Base-by-base conservation (phyloP, 1,284 basidiomycete species). In the Leccinum variabile region DNA sequence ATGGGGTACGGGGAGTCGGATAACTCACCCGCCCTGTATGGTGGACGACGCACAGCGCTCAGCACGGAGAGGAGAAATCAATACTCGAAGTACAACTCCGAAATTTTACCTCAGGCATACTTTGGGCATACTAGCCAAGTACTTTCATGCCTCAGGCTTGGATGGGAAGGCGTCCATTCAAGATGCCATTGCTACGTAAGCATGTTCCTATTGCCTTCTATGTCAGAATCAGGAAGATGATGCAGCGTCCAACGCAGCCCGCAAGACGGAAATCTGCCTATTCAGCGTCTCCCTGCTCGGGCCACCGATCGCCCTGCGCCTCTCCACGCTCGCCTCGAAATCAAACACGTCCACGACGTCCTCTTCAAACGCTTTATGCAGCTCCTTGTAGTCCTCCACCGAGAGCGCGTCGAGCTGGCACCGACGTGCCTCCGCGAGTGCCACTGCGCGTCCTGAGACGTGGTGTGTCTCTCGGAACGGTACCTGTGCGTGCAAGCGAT, bases 391-490 rank as follows among this genome's bases (percentile, higher is more conserved):
- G 73, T 99, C 94, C 32, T 86, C 78, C 56, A 96, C 80, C 1
- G 88, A 85, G 61, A 99, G 82, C 54, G 92, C 87, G 63, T 93
- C 89, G 52, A 99, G 82, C 70, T 92, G 89, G 71, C 91, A 90
- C 67, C 85, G 83, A 41, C 87, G 86, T 57, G 90, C 82, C 77
- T 99, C 97, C 0, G 97, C 96, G 41, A 98, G 82, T 3, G 95
- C 94, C 60, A 99, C 97, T 16, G 96, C 94, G 39, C 94, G 91
- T 14, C 97, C 97, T 7, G 97, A 98, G 69, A 99, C 90, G 77
- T 99, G 97, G 77, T 99, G 97, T 2, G 97, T 99, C 80, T 98
- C 95, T 54, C 97, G 90, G 89, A 99, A 99, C 7, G 97, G 97
- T 59, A 90, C 85, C 89, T 90, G 25, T 46, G n/a, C 9, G n/a